Evolutionary conservation across 2,329 filamentous ascomycete species (phyloP), one percentile per base, ranked within the genome.

Genomic region (Ascochyta clinopodiicola): DNA sequence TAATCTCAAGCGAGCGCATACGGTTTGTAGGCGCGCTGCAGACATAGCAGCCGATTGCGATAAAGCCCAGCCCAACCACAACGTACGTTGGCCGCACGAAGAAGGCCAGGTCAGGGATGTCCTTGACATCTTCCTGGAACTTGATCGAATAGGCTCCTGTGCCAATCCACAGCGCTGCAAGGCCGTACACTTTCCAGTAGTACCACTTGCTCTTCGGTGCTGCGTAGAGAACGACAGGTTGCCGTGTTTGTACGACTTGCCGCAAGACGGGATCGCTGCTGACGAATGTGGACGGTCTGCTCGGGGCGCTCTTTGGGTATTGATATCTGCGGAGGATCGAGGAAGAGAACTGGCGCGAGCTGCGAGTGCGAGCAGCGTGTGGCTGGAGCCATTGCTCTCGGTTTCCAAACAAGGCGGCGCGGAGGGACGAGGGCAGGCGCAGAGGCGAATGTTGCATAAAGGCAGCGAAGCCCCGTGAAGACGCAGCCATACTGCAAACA

Each of bases 31-130:
- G 72, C 6, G 70, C 67, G 10, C 67, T 68, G 38, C 68, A 71
- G 29, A 71, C 64, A 42, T 72, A 73, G 34, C 63, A 63, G 29
- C 69, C 71, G 31, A 75, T 71, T 9, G 51, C 62, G 12, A 72
- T 44, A 36, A 74, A 67, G 13, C 62, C 57, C 21, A 71, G 13
- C 10, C 67, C 67, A 8, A 74, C 63, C n/a, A 71, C 59, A n/a
- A 71, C 54, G 35, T 75, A 75, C 3, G 67, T 70, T 3, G 68
- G 70, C 15, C 66, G 61, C 1, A 75, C 69, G 45, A 74, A 75
- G 45, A 65, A 70, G 2, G 70, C 60, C 4, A 72, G 54, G 24
- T 67, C 71, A 27, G 61, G 61, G 13, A 67, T 54, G 34, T 70
- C 70, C 40, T 67, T 65, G 17, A 73, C 65, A 13, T 74, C 63